Conservation (phyloP, 108 stramenopile genomes). For the Skeletonema costatum region DNA sequence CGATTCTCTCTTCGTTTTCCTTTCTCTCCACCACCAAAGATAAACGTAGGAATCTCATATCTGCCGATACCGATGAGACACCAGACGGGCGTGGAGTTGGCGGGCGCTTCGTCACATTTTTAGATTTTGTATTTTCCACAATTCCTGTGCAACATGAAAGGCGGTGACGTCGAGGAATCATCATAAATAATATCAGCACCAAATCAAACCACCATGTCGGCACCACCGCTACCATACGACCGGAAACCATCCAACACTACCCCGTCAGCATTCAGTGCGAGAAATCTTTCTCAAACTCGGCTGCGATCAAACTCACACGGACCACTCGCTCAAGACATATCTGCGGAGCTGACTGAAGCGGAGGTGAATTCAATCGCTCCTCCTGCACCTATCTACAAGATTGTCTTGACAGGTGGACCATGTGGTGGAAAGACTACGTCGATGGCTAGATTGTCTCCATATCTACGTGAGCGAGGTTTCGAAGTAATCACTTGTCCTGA, state of each 20-base stretch:
- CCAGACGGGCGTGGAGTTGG: too few relatives aligned
- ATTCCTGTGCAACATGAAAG: too few relatives aligned
- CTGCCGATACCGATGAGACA: too few relatives aligned
- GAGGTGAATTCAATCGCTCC: constrained; percentile 46
- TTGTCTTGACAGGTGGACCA: constrained; percentile 95
- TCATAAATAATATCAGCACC: too few relatives aligned
- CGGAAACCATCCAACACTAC: constrained; percentile 4
- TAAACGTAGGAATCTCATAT: too few relatives aligned
- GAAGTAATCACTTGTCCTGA: constrained; percentile 93
- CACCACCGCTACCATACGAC: background rate
- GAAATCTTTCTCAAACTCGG: constrained; percentile 20
- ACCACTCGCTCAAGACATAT: constrained; percentile 17
- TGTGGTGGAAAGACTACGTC: constrained; percentile 97
- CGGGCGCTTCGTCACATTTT: too few relatives aligned
- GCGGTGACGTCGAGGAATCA: background rate
- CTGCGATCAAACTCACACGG: constrained; percentile 38
- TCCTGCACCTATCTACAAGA: constrained; percentile 55
- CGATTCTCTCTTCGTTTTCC: too few relatives aligned
- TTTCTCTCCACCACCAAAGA: too few relatives aligned
- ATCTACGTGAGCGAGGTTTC: constrained; percentile 82
- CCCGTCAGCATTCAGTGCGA: constrained; percentile 7
- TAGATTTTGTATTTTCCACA: background rate
- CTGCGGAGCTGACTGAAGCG: constrained; percentile 17
- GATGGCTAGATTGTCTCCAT: constrained; percentile 54
- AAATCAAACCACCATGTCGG: background rate